Evolutionary conservation across 176 grass and related monocot genomes (phyloP), one percentile per base, ranked within the genome.

Genomic region (Dendrocalamus sinicus): DNA sequence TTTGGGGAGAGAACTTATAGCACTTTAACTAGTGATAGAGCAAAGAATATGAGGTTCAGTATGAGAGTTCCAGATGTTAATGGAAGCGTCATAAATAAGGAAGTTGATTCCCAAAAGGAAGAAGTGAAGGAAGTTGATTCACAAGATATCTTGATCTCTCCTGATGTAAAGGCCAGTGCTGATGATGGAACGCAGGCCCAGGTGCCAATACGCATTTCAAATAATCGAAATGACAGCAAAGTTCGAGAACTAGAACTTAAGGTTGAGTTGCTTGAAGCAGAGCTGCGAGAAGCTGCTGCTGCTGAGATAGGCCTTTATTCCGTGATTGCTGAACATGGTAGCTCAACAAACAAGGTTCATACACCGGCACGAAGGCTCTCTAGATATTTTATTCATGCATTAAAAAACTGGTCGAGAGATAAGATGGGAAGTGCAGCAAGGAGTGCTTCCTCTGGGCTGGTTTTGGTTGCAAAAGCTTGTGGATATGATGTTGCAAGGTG

Each of bases 401-500:
- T 90, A 55, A 98, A 75, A 91, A 84, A 92, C 80, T 92, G 88
- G 83, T 78, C 91, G 53, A 92, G 69, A n/a, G 84, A 94, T 79
- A 95, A 87, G 86, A 86, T 83, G 77, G 93, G 86, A 76, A 92
- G 89, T 90, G 93, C 92, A 59, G 96, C 93, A 81, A 91, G 96
- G 63, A 98, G 90, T 88, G 87, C 91, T 88, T 90, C 90, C 71
- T 98, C 96, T 43, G 96, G 93, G 39, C 84, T 98, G 22, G 93
- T 95, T 89, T 86, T 98, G 76, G 93, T 89, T 80, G 91, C 93
- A 83, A 95, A 92, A 92, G 90, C 93, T 53, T 96, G 96, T 45
- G 96, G 93, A 86, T 94, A 98, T 80, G 96, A 98, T 89, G 92
- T 98, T 60, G 83, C 93, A 79, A 98, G 96, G 96, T 86, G 88